Percentiles rank a stretch among this genome's conserved stretches.
phyloP scores from a whole-genome alignment of 768 basidiomycete genomes.

The Dacryopinax primogenitus region DNA sequence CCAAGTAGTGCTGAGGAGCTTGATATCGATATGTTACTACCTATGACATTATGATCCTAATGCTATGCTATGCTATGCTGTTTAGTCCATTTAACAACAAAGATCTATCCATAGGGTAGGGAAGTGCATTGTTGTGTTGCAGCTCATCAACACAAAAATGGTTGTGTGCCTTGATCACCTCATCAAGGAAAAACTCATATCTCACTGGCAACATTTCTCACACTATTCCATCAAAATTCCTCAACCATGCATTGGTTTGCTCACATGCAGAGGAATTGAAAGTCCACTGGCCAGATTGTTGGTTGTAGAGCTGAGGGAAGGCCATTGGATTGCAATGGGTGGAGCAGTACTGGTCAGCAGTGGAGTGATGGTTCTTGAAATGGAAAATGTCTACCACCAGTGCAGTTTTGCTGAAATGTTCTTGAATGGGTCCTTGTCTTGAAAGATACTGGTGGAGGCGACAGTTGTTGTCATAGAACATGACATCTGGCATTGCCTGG shows the following conservation, averaged over 20 bases:
- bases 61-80: no score
- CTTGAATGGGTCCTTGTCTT: not conserved
- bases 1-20: not conserved
- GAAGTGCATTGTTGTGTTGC: not conserved
- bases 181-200: slow-evolving; percentile 32
- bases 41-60: not conserved
- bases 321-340: slow-evolving; percentile 23
- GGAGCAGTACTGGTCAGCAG: slow-evolving; percentile 22
- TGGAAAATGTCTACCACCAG: slow-evolving; percentile 31
- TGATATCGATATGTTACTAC: not conserved
- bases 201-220: slow-evolving; percentile 27
- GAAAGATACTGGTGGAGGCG: slow-evolving; percentile 10
- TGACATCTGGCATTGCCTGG: not conserved
- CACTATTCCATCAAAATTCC: slow-evolving; percentile 19
- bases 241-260: slow-evolving; percentile 11
- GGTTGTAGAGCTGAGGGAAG: slow-evolving; percentile 24
- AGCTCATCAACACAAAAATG: not conserved
- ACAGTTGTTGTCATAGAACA: slow-evolving; percentile 20
- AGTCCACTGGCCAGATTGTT: slow-evolving; percentile 11
- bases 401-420: slow-evolving; percentile 15
- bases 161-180: slow-evolving; percentile 29
- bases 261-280: slow-evolving; percentile 11
- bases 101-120: not conserved
- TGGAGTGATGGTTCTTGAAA: slow-evolving; percentile 29
- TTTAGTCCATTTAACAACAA: not conserved